Conservation (phyloP, 2,329 filamentous ascomycete species). For the Sarocladium oryzae region DNA sequence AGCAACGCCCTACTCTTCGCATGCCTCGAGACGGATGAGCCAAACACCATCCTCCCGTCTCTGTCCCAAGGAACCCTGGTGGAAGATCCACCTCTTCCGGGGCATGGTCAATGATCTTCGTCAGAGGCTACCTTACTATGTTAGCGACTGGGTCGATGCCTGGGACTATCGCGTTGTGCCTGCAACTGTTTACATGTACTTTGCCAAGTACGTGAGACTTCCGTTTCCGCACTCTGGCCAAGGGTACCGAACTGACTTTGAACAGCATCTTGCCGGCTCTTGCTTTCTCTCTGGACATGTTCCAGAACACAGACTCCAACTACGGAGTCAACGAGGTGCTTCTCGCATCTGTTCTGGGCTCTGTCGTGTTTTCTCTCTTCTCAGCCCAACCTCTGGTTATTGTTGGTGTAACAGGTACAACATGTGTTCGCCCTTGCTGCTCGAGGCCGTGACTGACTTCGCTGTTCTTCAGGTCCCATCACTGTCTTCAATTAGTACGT, state of each 20-base stretch:
- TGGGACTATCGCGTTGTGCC: slow-evolving; percentile 88
- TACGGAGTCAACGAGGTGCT: slow-evolving; percentile 90
- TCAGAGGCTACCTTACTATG: slow-evolving; percentile 68
- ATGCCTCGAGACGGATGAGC: background rate
- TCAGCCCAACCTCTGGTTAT: slow-evolving; percentile 84
- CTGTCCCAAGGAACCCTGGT: slow-evolving; percentile 46
- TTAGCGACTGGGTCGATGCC: slow-evolving; percentile 77
- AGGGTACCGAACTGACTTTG: too few species aligned
- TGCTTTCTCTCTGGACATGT: slow-evolving; percentile 91
- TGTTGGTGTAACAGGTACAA: slow-evolving; percentile 65
- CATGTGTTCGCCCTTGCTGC: background rate
- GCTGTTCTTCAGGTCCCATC: slow-evolving; percentile 56
- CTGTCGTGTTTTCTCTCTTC: slow-evolving; percentile 72
- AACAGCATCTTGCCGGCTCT: slow-evolving; percentile 77
- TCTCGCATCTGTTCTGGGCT: slow-evolving; percentile 75
- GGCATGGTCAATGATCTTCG: slow-evolving; percentile 76
- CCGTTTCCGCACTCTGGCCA: too few species aligned
- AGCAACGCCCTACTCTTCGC: background rate
- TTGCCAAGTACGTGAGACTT: slow-evolving; percentile 77
- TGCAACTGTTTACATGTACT: slow-evolving; percentile 89
- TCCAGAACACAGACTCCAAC: slow-evolving; percentile 75
- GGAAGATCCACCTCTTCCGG: slow-evolving; percentile 66
- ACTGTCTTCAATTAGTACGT: slow-evolving; percentile 83
- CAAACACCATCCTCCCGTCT: background rate
- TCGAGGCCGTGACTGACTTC: background rate